These are phyloP conservation scores for Brasenia schreberi DNA, from an alignment of 164 flowering plant species.

Conservation along the genomic window DNA sequence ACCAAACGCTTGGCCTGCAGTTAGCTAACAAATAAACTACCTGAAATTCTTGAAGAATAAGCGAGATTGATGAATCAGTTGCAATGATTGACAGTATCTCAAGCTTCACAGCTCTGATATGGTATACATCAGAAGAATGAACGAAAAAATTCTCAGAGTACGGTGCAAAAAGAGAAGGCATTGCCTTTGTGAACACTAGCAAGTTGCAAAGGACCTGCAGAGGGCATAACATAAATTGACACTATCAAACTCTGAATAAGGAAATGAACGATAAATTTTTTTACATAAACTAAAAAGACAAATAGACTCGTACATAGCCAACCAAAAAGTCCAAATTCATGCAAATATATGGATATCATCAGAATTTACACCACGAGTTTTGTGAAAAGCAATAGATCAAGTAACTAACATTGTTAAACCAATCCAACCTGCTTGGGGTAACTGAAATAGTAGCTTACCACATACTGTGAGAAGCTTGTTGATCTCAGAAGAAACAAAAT, in stretches of 20 bases:
- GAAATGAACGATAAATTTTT: background rate
- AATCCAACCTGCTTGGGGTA: background rate
- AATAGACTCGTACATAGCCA: background rate
- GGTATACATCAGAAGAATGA: slow-evolving; percentile 60
- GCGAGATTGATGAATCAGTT: slow-evolving; percentile 61
- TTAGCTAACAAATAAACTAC: slow-evolving; percentile 19
- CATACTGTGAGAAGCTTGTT: slow-evolving; percentile 67
- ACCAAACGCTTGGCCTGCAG: too few relatives aligned
- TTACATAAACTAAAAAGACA: background rate
- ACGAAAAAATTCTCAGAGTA: slow-evolving; percentile 75
- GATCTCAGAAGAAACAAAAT: slow-evolving; percentile 79
- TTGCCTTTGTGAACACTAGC: slow-evolving; percentile 81
- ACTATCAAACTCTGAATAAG: too few relatives aligned
- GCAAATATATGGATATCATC: background rate
- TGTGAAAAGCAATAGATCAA: too few relatives aligned
- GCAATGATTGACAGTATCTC: slow-evolving; percentile 82
- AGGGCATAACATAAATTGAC: background rate
- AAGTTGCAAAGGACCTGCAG: slow-evolving; percentile 89
- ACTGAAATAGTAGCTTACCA: slow-evolving; percentile 30
- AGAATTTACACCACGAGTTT: background rate
- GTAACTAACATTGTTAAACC: too few relatives aligned
- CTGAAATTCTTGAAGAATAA: slow-evolving; percentile 82
- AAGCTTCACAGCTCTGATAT: slow-evolving; percentile 75
- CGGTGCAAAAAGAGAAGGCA: slow-evolving; percentile 74
- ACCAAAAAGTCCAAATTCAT: background rate